Conservation (phyloP, 331 rosid genomes). For the Rhamnella rubrinervis region DNA sequence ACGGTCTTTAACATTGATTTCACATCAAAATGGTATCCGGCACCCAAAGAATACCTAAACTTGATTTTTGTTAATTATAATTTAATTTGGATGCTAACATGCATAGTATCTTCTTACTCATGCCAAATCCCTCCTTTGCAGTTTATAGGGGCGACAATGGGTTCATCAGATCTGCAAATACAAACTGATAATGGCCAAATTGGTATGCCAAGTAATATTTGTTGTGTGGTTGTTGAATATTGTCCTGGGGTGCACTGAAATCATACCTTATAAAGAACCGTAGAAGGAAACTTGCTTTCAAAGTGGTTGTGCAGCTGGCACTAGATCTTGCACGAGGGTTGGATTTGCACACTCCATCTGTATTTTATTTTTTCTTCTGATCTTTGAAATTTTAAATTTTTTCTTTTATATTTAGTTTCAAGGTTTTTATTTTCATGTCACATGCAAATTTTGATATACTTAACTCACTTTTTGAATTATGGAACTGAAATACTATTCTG, state of each 20-base stretch:
- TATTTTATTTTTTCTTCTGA: conserved; percentile 21
- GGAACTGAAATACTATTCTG: conserved; percentile 9
- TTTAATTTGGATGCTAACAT: conserved; percentile 7
- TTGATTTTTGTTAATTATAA: conserved; percentile 13
- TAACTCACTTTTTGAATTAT: conserved; percentile 21
- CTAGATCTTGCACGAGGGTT: conserved; percentile 99
- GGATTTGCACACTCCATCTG: conserved; percentile 41
- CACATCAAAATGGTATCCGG: background rate
- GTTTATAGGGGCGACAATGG: conserved; percentile 95
- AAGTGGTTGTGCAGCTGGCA: conserved; percentile 94
- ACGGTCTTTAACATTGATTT: conserved; percentile 8
- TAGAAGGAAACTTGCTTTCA: conserved; percentile 91
- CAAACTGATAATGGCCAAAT: conserved; percentile 87
- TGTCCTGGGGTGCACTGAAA: conserved; percentile 99
- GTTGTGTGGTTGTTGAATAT: conserved; percentile 95
- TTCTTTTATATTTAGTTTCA: background rate
- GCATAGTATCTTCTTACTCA: conserved; percentile 12
- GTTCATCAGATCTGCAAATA: conserved; percentile 75
- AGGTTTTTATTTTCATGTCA: too few species aligned
- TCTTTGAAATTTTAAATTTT: background rate
- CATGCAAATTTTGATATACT: conserved; percentile 11
- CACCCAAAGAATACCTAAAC: conserved; percentile 3
- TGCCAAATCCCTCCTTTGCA: conserved; percentile 37
- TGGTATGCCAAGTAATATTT: conserved; percentile 86
- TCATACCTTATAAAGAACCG: conserved; percentile 95